These are phyloP conservation scores for Styphnolobium japonicum DNA, from an alignment of 306 rosid species.

Conservation along the genomic window DNA sequence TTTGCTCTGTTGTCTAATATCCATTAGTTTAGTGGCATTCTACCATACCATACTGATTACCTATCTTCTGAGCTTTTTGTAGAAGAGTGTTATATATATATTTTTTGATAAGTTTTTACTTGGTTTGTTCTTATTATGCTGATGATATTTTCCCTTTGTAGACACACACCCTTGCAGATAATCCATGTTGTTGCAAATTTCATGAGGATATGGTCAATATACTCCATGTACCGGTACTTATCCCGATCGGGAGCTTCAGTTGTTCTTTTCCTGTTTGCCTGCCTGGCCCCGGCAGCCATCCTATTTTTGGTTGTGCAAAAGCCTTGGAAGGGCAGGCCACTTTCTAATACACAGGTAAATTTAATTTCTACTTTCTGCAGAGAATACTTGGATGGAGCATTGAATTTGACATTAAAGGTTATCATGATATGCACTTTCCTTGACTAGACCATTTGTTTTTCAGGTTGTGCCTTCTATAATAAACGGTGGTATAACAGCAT, in stretches of 20 bases:
- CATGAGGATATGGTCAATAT: constrained; percentile 96
- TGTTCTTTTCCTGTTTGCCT: constrained; percentile 79
- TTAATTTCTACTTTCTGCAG: neutral
- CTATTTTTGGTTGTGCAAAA: constrained; percentile 80
- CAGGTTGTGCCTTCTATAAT: constrained; percentile 95
- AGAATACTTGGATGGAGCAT: neutral
- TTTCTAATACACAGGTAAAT: constrained; percentile 81
- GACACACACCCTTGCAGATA: constrained; percentile 91
- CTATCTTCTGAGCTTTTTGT: neutral
- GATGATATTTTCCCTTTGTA: constrained; percentile 34
- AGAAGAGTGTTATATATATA: neutral
- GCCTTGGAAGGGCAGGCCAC: constrained; percentile 99
- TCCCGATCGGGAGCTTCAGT: constrained; percentile 83
- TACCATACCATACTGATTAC: neutral
- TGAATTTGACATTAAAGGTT: neutral
- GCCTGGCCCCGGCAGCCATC: constrained; percentile 77
- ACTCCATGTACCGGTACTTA: constrained; percentile 78
- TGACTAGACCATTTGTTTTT: constrained; percentile 26
- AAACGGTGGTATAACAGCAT: constrained; percentile 90
- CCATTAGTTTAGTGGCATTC: neutral
- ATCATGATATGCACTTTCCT: constrained; percentile 19
- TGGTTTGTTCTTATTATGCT: constrained; percentile 2
- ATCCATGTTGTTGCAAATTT: constrained; percentile 80
- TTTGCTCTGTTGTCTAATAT: neutral
- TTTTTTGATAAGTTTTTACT: constrained; percentile 8